Conservation (phyloP, 495 filamentous ascomycete genomes). For the Durotheca rogersii region DNA sequence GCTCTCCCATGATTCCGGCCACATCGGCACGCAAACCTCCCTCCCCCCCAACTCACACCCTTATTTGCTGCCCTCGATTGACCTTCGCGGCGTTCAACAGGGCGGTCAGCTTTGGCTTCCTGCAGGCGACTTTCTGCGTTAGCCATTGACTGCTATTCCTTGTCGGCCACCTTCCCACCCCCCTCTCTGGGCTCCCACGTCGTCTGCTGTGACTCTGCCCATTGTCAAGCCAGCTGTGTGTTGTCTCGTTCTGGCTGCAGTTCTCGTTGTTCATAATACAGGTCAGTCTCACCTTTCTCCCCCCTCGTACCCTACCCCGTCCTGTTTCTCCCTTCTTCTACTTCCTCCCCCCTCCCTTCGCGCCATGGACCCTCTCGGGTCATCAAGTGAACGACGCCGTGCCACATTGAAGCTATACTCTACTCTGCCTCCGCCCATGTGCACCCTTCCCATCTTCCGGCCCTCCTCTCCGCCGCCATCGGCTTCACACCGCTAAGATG, state of each 20-base stretch:
- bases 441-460: conserved; percentile 31
- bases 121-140: conserved; percentile 34
- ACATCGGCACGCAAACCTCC: conserved; percentile 34
- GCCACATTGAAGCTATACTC: conserved; percentile 30
- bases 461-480: conserved; percentile 33
- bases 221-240: conserved; percentile 34
- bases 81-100: conserved; percentile 35
- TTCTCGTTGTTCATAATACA: conserved; percentile 40
- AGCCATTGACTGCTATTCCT: conserved; percentile 35
- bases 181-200: conserved; percentile 41
- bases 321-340: conserved; percentile 24
- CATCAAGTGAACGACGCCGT: conserved; percentile 35
- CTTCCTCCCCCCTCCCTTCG: conserved; percentile 32
- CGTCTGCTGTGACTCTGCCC: conserved; percentile 38
- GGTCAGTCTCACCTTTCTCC: conserved; percentile 41
- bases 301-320: conserved; percentile 32
- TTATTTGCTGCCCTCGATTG: conserved; percentile 41
- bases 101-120: conserved; percentile 35
- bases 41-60: conserved; percentile 30
- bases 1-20: conserved; percentile 34
- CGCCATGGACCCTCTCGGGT: conserved; percentile 38
- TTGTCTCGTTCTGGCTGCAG: conserved; percentile 40
- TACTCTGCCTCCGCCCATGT: conserved; percentile 29
- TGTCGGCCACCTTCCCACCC: conserved; percentile 34
- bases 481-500: conserved; percentile 50